Evolutionary conservation across 257 asterid species (phyloP), one percentile per base, ranked within the genome.

Genomic region (Forsythia suspensa): DNA sequence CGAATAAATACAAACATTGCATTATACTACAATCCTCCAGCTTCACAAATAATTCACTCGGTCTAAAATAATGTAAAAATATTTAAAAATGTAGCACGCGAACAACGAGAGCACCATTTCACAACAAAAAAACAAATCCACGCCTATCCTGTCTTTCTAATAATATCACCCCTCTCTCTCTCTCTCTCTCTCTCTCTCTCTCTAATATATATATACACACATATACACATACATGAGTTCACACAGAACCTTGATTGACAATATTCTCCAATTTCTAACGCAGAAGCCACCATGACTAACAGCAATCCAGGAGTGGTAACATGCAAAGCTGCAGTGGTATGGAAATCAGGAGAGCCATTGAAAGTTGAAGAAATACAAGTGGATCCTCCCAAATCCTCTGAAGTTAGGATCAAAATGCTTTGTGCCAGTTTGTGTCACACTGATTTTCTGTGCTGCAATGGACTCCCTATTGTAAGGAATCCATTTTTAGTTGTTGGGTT

Each of bases 401-500:
- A 91, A 82, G 76, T 89, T 76, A 83, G 94, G 73, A 84, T 91
- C 51, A 91, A 89, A 61, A 91, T 91, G 96, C 74, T 87, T 8
- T 89, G 80, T 81, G 92, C 96, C 4, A 91, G 96, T 75, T 80
- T 91, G 74, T 91, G 96, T 76, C 94, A 89, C 75, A 87, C 96
- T 6, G 96, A 91, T 68, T 63, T 86, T 61, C 75, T 85, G 0
- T 86, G 85, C 21, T 67, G 81, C 82, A 77, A 81, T 57, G 94
- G 91, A 40, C 72, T 80, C 77, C 88, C 90, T 29, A 21, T 66
- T 70, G 93, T 89, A 79, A 84, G 90, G 74, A 75, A 34, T 65
- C 11, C 16, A 20, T 8, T 41, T 42, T 18, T 8, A 42, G 37
- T 8, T 3, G 11, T 34, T 52, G 61, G 2, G n/a, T 10, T 24